These are phyloP conservation scores for Coniochaeta prunicola DNA, from an alignment of 2,329 filamentous ascomycete genomes.

Conservation along the genomic window DNA sequence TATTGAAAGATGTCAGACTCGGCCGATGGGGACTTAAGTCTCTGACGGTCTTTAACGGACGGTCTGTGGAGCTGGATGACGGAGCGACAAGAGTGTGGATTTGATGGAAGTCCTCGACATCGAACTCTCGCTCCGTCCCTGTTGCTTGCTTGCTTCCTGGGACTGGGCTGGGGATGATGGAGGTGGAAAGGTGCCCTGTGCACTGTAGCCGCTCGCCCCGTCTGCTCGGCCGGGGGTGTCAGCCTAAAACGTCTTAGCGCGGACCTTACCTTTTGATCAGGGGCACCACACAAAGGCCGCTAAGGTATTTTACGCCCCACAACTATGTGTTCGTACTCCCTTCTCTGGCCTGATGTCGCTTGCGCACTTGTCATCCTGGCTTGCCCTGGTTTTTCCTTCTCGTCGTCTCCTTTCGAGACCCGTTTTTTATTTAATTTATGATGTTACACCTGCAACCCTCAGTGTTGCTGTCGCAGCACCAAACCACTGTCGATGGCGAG, in stretches of 20 bases:
- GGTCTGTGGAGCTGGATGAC: neutral
- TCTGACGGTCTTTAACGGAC: neutral
- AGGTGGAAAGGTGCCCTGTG: neutral
- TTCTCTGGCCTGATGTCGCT: neutral
- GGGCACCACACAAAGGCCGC: neutral
- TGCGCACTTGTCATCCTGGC: neutral
- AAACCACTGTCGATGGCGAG: neutral
- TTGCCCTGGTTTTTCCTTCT: neutral
- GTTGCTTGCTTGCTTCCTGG: neutral
- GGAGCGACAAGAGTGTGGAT: neutral
- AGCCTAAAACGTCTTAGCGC: neutral
- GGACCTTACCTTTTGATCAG: neutral
- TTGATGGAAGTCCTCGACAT: neutral
- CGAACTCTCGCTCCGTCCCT: neutral
- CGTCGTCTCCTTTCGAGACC: neutral
- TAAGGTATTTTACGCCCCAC: neutral
- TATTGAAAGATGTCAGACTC: neutral
- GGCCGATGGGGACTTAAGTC: neutral
- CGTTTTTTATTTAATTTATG: neutral
- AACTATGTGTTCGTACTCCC: neutral
- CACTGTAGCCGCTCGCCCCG: slow-evolving; percentile 1
- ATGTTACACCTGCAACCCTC: neutral
- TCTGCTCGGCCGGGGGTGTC: neutral
- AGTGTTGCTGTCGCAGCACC: neutral
- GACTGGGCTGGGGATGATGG: neutral